phyloP scores from a whole-genome alignment of 176 grass and related monocot species.

The Oryza punctata region DNA sequence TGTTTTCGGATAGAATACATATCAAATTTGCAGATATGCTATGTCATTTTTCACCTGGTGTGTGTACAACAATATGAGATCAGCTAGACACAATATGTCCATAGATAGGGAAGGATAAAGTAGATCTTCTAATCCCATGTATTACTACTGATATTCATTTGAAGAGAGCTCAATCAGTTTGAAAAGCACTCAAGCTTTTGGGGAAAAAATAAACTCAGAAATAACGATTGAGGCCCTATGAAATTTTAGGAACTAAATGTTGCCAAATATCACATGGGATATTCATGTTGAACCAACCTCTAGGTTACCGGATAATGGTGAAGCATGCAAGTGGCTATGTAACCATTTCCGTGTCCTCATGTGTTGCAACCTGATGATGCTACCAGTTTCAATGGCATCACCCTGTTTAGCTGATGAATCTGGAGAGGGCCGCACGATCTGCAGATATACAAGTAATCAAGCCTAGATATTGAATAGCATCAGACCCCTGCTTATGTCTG shows the following conservation, averaged over 20 bases:
- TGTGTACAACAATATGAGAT: not conserved
- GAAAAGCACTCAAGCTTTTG: not conserved
- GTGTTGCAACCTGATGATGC: conserved; percentile 65
- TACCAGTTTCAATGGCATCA: conserved; percentile 60
- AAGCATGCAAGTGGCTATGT: conserved; percentile 75
- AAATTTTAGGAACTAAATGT: not conserved
- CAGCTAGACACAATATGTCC: conserved; percentile 14
- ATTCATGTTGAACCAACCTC: conserved; percentile 56
- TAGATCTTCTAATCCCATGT: not conserved
- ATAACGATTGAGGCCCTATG: not conserved
- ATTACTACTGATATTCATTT: not conserved
- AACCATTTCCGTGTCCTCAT: conserved; percentile 75
- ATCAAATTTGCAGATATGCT: not conserved
- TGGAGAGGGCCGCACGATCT: conserved; percentile 55
- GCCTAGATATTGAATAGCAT: not conserved
- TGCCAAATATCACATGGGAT: not conserved
- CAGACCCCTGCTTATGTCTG: not conserved
- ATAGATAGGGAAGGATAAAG: conserved; percentile 1
- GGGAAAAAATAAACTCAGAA: not conserved
- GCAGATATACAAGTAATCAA: conserved; percentile 23
- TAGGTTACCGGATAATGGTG: conserved; percentile 77
- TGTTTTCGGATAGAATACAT: not conserved
- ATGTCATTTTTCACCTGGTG: not conserved
- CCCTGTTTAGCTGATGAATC: conserved; percentile 71
- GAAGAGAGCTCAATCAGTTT: not conserved